These are phyloP conservation scores for Cladosporium sp. DNA, from an alignment of 2,329 filamentous ascomycete species.

Conservation along the genomic window DNA sequence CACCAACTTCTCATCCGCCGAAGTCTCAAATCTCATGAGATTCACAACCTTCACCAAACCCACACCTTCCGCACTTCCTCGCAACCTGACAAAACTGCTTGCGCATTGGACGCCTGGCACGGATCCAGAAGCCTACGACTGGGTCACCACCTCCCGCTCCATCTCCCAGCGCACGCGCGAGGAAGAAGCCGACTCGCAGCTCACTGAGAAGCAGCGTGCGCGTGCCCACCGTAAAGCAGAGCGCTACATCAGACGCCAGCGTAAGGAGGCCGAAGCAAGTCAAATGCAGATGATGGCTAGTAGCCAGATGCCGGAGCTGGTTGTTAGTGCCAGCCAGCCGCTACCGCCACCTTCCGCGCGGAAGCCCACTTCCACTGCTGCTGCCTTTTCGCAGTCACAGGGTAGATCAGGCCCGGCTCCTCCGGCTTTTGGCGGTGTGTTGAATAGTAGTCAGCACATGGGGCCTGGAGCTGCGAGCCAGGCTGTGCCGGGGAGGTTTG, in stretches of 20 bases:
- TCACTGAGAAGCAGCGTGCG: slow-evolving; percentile 41
- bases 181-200: slow-evolving; percentile 39
- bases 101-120: slow-evolving; percentile 45
- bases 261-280: slow-evolving; percentile 40
- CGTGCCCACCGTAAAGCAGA: slow-evolving; percentile 44
- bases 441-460: slow-evolving; percentile 30
- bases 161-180: slow-evolving; percentile 32
- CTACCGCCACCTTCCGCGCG: neutral
- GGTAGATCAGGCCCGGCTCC: slow-evolving; percentile 17
- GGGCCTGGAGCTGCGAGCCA: slow-evolving; percentile 35
- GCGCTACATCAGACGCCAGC: slow-evolving; percentile 44
- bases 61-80: slow-evolving; percentile 31
- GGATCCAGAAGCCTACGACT: slow-evolving; percentile 46
- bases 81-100: slow-evolving; percentile 41
- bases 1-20: slow-evolving; percentile 33
- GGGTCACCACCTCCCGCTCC: slow-evolving; percentile 39
- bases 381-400: slow-evolving; percentile 1
- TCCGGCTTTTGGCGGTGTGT: slow-evolving; percentile 15
- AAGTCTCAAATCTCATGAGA: slow-evolving; percentile 41
- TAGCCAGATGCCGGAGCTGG: slow-evolving; percentile 36
- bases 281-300: slow-evolving; percentile 31
- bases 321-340: slow-evolving; percentile 35
- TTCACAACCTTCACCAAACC: slow-evolving; percentile 38
- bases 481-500: slow-evolving; percentile 36
- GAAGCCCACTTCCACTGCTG: neutral